Evolutionary conservation across 2,329 filamentous ascomycete species (phyloP), one percentile per base, ranked within the genome.

Genomic region (Clonostachys chloroleuca): DNA sequence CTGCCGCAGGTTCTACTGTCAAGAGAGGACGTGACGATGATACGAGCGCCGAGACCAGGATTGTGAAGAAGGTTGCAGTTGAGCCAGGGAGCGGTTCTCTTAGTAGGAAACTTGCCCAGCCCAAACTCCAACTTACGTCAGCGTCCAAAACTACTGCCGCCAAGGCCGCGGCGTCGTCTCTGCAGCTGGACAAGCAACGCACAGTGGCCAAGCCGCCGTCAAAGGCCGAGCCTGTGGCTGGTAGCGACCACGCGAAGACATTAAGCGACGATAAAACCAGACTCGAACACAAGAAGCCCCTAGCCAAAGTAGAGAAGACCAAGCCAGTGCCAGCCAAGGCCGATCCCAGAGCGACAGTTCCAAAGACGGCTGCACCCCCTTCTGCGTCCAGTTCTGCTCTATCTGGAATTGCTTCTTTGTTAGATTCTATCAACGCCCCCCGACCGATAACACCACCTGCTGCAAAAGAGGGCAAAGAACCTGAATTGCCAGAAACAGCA

Each of bases 401-500:
- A 37, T 79, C 77, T 2, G 74, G 70, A 35, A 78, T 83, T 47
- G 74, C 77, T 12, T 76, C 76, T 6, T 62, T 83, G 14, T 67
- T 83, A 17, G 75, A 77, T 47, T 72, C 70, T 12, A 74, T 74
- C 52, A 73, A 71, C 46, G 66, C 70, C 6, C 68, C 69, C 6
- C 72, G 71, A 47, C 51, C 62, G 3, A 63, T 69, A 40, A 50
- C 59, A 12, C 55, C 57, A 3, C 73, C 70, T 5, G 77, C 78
- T 48, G 66, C 75, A 0, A 80, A 81, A 53, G 80, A 82, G 48
- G 56, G 58, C 12, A 70, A 68, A 33, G 64, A 66, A n/a, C 58
- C 65, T 1, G 64, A 86, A 16, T 67, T 72, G 1, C 69, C 74
- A 0, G 87, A 92, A 61, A 89, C 84, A 0, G 70, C 81, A 0